Evolutionary conservation across 1,284 basidiomycete genomes (phyloP).

Genomic region (Ceratobasidium sp.): DNA sequence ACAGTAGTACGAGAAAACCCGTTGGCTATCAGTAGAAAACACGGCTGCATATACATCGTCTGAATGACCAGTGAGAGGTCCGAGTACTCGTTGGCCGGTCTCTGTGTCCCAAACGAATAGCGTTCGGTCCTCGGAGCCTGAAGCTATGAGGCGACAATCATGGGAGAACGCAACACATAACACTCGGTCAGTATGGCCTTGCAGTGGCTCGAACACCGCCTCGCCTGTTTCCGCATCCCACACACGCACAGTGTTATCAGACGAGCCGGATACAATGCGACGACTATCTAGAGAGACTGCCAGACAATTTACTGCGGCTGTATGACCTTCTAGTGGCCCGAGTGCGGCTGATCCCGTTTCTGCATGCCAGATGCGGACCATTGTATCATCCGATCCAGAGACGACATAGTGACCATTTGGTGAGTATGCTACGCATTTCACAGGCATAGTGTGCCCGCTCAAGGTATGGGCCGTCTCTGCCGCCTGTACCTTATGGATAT

Average conservation of each 20-base stretch:
- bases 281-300: slow-evolving; percentile 22
- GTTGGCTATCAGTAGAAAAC: slow-evolving; percentile 35
- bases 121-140: slow-evolving; percentile 30
- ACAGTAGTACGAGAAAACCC: slow-evolving; percentile 17
- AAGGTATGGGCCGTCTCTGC: too few relatives aligned
- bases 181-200: slow-evolving; percentile 39
- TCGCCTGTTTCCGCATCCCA: slow-evolving; percentile 40
- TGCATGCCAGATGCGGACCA: slow-evolving; percentile 39
- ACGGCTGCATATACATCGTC: not conserved
- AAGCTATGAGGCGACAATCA: slow-evolving; percentile 24
- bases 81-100: not conserved
- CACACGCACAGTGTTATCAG: slow-evolving; percentile 20
- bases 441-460: too few relatives aligned
- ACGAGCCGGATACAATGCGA: slow-evolving; percentile 13
- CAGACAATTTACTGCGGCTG: not conserved
- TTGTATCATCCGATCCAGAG: slow-evolving; percentile 1
- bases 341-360: not conserved
- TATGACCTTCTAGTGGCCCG: not conserved
- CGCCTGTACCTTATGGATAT: too few relatives aligned
- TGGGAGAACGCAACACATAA: slow-evolving; percentile 27
- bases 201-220: slow-evolving; percentile 1
- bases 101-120: slow-evolving; percentile 32
- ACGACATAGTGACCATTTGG: too few relatives aligned
- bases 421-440: too few relatives aligned
- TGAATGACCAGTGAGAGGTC: not conserved